phyloP scores from a whole-genome alignment of 331 rosid genomes.

The Erythrophleum ivorense region DNA sequence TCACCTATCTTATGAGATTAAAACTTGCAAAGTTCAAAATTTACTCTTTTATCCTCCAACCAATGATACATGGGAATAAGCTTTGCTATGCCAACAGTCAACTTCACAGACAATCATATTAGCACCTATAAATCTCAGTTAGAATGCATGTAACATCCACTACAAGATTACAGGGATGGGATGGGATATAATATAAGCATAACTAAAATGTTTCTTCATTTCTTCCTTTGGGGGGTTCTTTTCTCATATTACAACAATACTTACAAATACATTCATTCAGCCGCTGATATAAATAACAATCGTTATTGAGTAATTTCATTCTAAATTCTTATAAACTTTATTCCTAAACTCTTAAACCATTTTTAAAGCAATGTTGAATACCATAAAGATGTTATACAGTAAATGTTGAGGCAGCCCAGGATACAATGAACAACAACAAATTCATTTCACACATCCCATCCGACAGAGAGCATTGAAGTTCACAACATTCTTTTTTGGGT shows the following conservation, averaged over 20 bases:
- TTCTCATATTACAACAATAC: conserved; percentile 1
- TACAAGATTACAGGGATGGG: background rate
- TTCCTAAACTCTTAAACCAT: background rate
- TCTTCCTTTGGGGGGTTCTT: background rate
- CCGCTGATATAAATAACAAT: background rate
- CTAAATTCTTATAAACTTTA: background rate
- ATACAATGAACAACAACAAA: background rate
- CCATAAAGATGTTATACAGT: background rate
- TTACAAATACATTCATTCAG: background rate
- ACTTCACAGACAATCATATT: conserved; percentile 14
- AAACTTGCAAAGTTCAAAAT: background rate
- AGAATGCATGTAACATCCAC: background rate
- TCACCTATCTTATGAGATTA: background rate
- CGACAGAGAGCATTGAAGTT: background rate
- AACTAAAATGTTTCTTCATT: background rate
- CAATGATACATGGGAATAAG: conserved; percentile 8
- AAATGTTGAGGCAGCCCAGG: background rate
- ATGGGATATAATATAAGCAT: background rate
- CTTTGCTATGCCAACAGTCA: conserved; percentile 3
- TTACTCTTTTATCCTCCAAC: background rate
- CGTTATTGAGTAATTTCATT: background rate
- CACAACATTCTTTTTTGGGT: background rate
- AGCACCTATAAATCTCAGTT: background rate
- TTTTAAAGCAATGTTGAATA: background rate
- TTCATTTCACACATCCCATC: background rate